Evolutionary conservation across 495 filamentous ascomycete genomes (phyloP).

Genomic region (Peziza echinospora): DNA sequence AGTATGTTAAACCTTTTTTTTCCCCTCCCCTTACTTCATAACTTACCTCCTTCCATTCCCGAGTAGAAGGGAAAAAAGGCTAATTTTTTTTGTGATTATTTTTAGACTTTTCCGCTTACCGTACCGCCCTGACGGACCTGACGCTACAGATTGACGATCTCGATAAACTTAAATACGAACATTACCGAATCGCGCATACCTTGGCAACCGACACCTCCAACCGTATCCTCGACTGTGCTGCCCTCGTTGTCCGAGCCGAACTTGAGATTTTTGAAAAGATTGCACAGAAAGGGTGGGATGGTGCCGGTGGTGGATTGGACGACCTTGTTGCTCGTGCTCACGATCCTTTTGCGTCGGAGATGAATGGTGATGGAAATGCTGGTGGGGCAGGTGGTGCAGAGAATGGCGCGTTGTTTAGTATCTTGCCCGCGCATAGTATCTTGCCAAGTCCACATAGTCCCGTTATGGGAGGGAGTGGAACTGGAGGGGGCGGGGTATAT

Average conservation of each 20-base stretch:
- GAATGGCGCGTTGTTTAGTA: conserved; percentile 18
- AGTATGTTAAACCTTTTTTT: conserved; percentile 17
- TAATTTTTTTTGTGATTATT: conserved; percentile 3
- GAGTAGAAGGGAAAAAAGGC: too few species aligned
- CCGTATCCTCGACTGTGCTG: conserved; percentile 37
- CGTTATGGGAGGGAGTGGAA: conserved; percentile 12
- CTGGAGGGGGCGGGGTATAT: neutral
- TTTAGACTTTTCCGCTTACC: conserved; percentile 18
- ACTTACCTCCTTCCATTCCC: neutral
- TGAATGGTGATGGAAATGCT: neutral
- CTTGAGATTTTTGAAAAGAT: conserved; percentile 44
- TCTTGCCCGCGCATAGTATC: conserved; percentile 18
- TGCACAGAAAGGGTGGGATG: conserved; percentile 39
- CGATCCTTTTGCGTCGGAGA: conserved; percentile 35
- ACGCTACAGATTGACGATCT: conserved; percentile 40
- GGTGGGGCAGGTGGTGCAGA: conserved; percentile 19
- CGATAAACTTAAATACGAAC: conserved; percentile 33
- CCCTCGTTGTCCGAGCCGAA: conserved; percentile 38
- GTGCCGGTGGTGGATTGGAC: conserved; percentile 34
- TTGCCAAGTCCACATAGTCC: conserved; percentile 16
- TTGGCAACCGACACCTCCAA: conserved; percentile 37
- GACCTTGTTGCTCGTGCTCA: conserved; percentile 37
- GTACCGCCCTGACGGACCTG: conserved; percentile 30
- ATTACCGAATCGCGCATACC: conserved; percentile 31
- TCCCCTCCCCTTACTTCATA: neutral